Conservation (phyloP, 1,284 basidiomycete genomes). For the Xanthoconium separans region DNA sequence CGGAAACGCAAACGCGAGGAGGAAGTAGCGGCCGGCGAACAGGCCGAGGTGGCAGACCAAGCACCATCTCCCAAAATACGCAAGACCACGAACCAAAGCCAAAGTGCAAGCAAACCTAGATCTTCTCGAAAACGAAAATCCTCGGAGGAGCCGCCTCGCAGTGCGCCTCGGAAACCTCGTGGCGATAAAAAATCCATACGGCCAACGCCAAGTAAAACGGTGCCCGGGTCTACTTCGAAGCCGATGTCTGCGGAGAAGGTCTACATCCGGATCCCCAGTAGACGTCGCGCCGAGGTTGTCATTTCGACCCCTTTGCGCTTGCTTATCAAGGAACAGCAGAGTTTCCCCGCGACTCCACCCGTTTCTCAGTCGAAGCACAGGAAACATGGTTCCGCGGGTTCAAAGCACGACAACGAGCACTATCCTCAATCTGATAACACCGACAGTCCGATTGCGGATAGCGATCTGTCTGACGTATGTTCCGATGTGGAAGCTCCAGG, state of each 20-base stretch:
- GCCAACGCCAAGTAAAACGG: conserved; percentile 17
- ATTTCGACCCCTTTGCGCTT: conserved; percentile 13
- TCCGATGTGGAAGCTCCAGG: conserved; percentile 23
- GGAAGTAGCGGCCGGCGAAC: conserved; percentile 20
- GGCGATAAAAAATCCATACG: conserved; percentile 14
- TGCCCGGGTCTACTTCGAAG: conserved; percentile 21
- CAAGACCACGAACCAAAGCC: conserved; percentile 20
- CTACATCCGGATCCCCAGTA: conserved; percentile 23
- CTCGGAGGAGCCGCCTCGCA: conserved; percentile 18
- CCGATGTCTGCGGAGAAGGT: conserved; percentile 26
- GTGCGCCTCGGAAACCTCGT: conserved; percentile 34
- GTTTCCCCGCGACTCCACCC: conserved; percentile 21
- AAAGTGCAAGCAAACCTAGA: conserved; percentile 13
- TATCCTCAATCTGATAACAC: conserved; percentile 30
- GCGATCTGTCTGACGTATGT: conserved; percentile 27
- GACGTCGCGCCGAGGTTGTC: conserved; percentile 22
- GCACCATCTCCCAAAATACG: conserved; percentile 24
- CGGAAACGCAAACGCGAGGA: conserved; percentile 52
- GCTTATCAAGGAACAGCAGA: conserved; percentile 13
- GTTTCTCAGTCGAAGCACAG: conserved; percentile 26
- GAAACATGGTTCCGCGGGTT: conserved; percentile 13
- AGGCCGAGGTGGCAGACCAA: conserved; percentile 14
- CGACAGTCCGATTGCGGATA: conserved; percentile 14
- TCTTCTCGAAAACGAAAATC: conserved; percentile 27
- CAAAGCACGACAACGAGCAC: conserved; percentile 13